Evolutionary conservation across 2,329 filamentous ascomycete genomes (phyloP).

Genomic region (Microdochium paspali): DNA sequence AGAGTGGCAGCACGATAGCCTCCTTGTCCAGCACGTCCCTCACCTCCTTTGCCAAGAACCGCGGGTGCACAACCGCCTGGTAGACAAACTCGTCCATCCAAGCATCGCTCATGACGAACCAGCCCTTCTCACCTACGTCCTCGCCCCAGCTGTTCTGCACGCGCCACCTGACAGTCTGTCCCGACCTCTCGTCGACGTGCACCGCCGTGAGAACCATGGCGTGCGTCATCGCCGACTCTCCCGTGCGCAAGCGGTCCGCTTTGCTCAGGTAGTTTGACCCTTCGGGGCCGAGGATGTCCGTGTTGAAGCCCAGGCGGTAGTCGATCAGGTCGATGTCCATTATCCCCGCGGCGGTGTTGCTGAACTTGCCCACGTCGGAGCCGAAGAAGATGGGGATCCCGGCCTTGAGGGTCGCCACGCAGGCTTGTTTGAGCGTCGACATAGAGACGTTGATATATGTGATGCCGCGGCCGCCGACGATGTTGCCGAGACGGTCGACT

Average conservation of each 20-base stretch:
- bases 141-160: conserved; percentile 80
- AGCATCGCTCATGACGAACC: conserved; percentile 80
- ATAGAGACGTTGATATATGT: conserved; percentile 81
- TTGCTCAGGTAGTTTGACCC: conserved; percentile 73
- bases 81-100: conserved; percentile 79
- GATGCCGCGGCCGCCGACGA: conserved; percentile 65
- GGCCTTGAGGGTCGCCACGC: conserved; percentile 67
- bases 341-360: conserved; percentile 56
- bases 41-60: conserved; percentile 55
- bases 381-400: conserved; percentile 84
- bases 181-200: conserved; percentile 56
- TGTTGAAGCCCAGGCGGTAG: conserved; percentile 77
- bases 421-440: conserved; percentile 59
- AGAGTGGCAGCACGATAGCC: conserved; percentile 62
- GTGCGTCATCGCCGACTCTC: conserved; percentile 80
- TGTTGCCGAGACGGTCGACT: conserved; percentile 71
- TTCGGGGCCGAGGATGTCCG: conserved; percentile 49
- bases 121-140: conserved; percentile 62
- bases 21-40: conserved; percentile 61
- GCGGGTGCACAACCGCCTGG: conserved; percentile 74
- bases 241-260: conserved; percentile 60
- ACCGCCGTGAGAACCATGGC: conserved; percentile 88
- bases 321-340: conserved; percentile 74
- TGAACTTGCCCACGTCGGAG: conserved; percentile 78
- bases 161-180: conserved; percentile 65